Evolutionary conservation across 1,139 yeast species (phyloP).

Genomic region (Suhomyces kunorum): DNA sequence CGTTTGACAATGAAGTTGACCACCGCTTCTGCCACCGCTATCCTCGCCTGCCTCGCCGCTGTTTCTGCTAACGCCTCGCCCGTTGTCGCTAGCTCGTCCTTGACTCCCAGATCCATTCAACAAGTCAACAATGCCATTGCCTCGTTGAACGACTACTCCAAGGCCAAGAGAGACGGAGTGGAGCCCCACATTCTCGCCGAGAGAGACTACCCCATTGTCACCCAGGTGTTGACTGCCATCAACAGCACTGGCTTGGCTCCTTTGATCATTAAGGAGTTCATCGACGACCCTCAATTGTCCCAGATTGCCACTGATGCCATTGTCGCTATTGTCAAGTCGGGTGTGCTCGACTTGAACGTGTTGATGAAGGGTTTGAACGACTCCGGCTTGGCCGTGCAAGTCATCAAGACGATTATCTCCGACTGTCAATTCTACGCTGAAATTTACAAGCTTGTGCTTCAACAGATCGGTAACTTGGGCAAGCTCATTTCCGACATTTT

Average conservation of each 20-base stretch:
- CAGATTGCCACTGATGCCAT: constrained; percentile 34
- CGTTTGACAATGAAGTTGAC: constrained; percentile 32
- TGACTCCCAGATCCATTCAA: constrained; percentile 37
- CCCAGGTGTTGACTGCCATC: constrained; percentile 44
- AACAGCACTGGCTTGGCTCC: constrained; percentile 45
- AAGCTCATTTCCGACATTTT: constrained; percentile 27
- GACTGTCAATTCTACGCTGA: constrained; percentile 46
- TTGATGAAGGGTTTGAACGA: constrained; percentile 46
- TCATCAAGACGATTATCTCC: constrained; percentile 38
- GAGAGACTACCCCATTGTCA: constrained; percentile 46
- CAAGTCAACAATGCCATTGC: constrained; percentile 32
- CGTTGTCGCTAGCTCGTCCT: constrained; percentile 16
- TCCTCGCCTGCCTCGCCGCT: constrained; percentile 34
- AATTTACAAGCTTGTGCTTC: constrained; percentile 40
- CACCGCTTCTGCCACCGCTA: constrained; percentile 32
- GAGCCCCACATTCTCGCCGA: constrained; percentile 27
- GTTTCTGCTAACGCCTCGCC: constrained; percentile 41
- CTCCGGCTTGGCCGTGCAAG: constrained; percentile 45
- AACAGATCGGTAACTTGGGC: constrained; percentile 35
- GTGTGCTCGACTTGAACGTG: constrained; percentile 37
- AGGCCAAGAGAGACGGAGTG: constrained; percentile 33
- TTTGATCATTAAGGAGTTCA: constrained; percentile 34
- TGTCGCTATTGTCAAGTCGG: constrained; percentile 35
- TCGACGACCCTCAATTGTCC: constrained; percentile 35
- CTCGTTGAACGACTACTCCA: constrained; percentile 27